Evolutionary conservation across 148 eudicot species (phyloP), one percentile per base, ranked within the genome.

Genomic region (Heliosperma pusillum): DNA sequence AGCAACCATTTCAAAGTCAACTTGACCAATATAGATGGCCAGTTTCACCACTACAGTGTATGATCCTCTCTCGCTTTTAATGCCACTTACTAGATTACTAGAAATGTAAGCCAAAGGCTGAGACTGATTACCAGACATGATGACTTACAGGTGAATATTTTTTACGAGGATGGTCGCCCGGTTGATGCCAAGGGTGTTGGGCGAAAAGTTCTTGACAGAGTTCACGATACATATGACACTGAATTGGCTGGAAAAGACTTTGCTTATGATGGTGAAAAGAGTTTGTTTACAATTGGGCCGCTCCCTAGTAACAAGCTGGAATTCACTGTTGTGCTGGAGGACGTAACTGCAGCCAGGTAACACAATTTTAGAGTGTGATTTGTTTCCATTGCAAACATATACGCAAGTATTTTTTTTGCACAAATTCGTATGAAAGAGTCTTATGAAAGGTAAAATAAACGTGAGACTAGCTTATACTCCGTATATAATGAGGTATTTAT

Each of bases 261-360:
- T 62, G 98, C 98, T 4, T 94, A 94, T 75, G 98, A 94, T 69
- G 98, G 98, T 12, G 97, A 94, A 70, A 94, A 94, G 80, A 94
- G 97, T 71, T 71, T 94, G 87, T 94, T 94, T 74, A 94, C 98
- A 5, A 85, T 90, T 64, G 98, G 98, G 60, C n/a, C 93, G 19
- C 97, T 94, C 25, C 98, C 98, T 13, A 72, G 85, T 16, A 91
- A 94, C 72, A 91, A 91, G 76, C 83, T 91, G 16, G 98, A 94
- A 79, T 94, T 91, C 20, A 80, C 86, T 50, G 90, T 94, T 81
- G 89, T 91, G 56, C 88, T 94, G n/a, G 97, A 94, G 70, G 96
- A 89, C 56, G 79, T 84, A 0, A 72, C 84, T 1, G 86, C 98
- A 0, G 89, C 79, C 44, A 87, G 96, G 98, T 93, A 67, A 8